phyloP scores from a whole-genome alignment of 345 rosid species.

The Melaleuca alternifolia region DNA sequence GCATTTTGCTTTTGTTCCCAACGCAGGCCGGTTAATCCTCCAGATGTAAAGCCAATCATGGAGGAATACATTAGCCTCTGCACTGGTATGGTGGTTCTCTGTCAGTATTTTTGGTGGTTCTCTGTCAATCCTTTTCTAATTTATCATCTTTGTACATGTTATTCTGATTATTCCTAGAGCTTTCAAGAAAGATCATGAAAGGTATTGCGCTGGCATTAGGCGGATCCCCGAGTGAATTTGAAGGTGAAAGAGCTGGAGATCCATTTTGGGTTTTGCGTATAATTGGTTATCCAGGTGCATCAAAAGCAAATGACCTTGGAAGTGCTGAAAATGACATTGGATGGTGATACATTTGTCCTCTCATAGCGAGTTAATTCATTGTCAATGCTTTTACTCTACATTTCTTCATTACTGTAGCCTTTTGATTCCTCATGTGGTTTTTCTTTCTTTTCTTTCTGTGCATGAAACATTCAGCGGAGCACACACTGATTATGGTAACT shows the following conservation, averaged over 20 bases:
- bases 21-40: conserved; percentile 62
- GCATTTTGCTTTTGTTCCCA: background rate
- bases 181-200: conserved; percentile 68
- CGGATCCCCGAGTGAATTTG: conserved; percentile 59
- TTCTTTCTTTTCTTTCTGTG: background rate
- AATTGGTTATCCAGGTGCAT: conserved; percentile 63
- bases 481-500: conserved; percentile 80
- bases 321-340: conserved; percentile 47
- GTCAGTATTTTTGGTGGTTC: background rate
- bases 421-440: background rate
- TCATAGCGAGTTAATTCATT: background rate
- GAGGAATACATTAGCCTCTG: conserved; percentile 65
- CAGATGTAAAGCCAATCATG: conserved; percentile 41
- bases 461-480: conserved; percentile 49
- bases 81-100: conserved; percentile 33
- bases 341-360: conserved; percentile 1
- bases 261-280: conserved; percentile 86
- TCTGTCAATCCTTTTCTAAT: background rate
- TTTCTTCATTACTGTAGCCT: background rate
- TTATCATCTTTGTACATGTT: background rate
- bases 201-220: conserved; percentile 68
- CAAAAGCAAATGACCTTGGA: conserved; percentile 18
- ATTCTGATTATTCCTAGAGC: conserved; percentile 23
- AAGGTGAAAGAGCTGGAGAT: conserved; percentile 64
- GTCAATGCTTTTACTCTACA: background rate